Evolutionary conservation across 441 rosid species (phyloP).

Genomic region (Macaranga tanarius): DNA sequence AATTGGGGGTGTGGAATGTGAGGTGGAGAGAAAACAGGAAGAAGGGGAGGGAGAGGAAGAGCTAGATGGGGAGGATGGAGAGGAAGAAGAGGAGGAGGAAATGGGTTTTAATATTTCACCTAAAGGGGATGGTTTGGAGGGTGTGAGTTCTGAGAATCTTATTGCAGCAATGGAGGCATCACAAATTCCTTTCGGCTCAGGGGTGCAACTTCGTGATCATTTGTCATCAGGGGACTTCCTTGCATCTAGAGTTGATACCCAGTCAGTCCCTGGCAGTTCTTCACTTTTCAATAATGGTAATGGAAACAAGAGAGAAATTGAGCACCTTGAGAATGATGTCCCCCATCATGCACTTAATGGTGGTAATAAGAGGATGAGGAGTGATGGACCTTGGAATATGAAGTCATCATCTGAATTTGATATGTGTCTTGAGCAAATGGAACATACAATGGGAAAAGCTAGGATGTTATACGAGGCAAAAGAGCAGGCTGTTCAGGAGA

Average conservation of each 20-base stretch:
- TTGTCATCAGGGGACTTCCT: slow-evolving; percentile 52
- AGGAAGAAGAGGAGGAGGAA: slow-evolving; percentile 34
- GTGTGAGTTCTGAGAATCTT: slow-evolving; percentile 53
- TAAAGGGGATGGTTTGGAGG: slow-evolving; percentile 46
- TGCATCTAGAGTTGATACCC: slow-evolving; percentile 49
- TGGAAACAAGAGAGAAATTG: slow-evolving; percentile 60
- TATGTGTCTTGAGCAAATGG: slow-evolving; percentile 48
- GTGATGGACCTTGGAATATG: slow-evolving; percentile 51
- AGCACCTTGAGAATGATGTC: slow-evolving; percentile 42
- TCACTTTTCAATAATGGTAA: slow-evolving; percentile 41
- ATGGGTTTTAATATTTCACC: slow-evolving; percentile 46
- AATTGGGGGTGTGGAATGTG: slow-evolving; percentile 21
- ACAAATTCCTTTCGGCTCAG: slow-evolving; percentile 51
- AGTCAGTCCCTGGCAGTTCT: slow-evolving; percentile 45
- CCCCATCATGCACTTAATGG: slow-evolving; percentile 49
- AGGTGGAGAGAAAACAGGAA: slow-evolving; percentile 34
- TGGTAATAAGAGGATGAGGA: slow-evolving; percentile 63
- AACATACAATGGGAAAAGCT: slow-evolving; percentile 46
- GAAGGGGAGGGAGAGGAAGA: slow-evolving; percentile 31
- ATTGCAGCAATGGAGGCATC: slow-evolving; percentile 55
- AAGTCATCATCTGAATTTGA: slow-evolving; percentile 48
- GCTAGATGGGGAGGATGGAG: slow-evolving; percentile 30
- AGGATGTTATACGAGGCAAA: slow-evolving; percentile 46
- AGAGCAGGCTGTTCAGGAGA: slow-evolving; percentile 46
- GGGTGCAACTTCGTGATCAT: slow-evolving; percentile 42